Base-by-base conservation (phyloP, 2,329 filamentous ascomycete species). In the Botrytis tulipae region DNA sequence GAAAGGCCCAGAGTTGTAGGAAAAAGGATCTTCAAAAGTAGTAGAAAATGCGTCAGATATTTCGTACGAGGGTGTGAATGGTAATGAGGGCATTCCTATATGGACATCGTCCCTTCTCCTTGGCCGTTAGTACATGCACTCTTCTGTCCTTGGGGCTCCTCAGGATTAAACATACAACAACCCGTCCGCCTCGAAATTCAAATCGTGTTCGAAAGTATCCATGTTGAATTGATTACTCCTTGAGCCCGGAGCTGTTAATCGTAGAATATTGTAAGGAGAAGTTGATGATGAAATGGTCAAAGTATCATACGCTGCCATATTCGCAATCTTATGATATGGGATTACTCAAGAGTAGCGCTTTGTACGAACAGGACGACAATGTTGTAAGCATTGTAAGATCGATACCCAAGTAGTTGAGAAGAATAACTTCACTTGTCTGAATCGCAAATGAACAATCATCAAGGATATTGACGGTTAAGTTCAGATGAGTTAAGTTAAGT, bases 21-120 rank as follows among this genome's bases (percentile, higher is more conserved):
- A 86, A 78, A 91, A 91, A 54, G 89, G 89, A 78, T 91, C 89
- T 80, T 91, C 89, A 78, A 91, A 91, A 10, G 88, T 90, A 10
- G 87, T 88, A 57, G 85, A 86, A 68, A 88, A 86, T 77, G 89
- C 88, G 76, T 84, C 83, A 70, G 90, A 87, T 77, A 91, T 86
- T 76, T 91, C 89, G 82, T 90, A 91, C 7, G 85, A 83, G 4
- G 87, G 86, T 4, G 87, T 87, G 74, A 90, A 91, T 5, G 88
- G 86, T 57, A 87, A 79, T 8, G 82, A 78, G 59, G 83, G 82
- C 25, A 87, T 63, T 61, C 74, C 74, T 40, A 70, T 72, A 35
- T 74, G 71, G 6, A 66, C 37, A 66, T 73, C 72, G 37, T 73
- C 68, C 51, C 60, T 73, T 62, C 20, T 59, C 22, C 44, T 46